Conservation (phyloP, 441 rosid genomes). For the Eruca vesicaria region DNA sequence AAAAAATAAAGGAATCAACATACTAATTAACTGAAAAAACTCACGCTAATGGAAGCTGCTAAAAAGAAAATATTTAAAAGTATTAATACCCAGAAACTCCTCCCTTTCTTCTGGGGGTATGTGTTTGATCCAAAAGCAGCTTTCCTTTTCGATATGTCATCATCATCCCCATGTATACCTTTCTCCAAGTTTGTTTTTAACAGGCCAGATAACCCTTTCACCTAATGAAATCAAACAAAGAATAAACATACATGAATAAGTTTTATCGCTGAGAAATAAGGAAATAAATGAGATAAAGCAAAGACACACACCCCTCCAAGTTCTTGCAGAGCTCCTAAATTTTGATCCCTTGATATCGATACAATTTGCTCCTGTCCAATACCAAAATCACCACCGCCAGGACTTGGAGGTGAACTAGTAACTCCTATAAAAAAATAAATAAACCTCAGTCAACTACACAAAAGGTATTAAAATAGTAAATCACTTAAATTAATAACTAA, state of each 20-base stretch:
- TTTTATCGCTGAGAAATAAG: constrained; percentile 18
- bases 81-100: constrained; percentile 84
- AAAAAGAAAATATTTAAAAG: constrained; percentile 1
- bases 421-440: constrained; percentile 48
- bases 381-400: constrained; percentile 62
- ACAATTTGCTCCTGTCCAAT: constrained; percentile 69
- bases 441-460: constrained; percentile 24
- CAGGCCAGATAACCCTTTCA: constrained; percentile 57
- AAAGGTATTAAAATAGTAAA: background rate
- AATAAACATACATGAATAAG: constrained; percentile 11
- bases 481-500: background rate
- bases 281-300: constrained; percentile 14
- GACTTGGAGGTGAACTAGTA: constrained; percentile 26
- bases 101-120: constrained; percentile 90
- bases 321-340: constrained; percentile 50
- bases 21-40: background rate
- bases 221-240: constrained; percentile 45
- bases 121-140: constrained; percentile 89
- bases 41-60: constrained; percentile 9
- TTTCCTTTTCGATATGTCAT: constrained; percentile 66
- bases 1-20: background rate
- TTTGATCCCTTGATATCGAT: constrained; percentile 78
- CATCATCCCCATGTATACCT: constrained; percentile 78
- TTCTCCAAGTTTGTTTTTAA: constrained; percentile 78
- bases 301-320: constrained; percentile 75